These are phyloP conservation scores for Tubosaeta sp. DNA, from an alignment of 768 basidiomycete genomes.

Conservation along the genomic window DNA sequence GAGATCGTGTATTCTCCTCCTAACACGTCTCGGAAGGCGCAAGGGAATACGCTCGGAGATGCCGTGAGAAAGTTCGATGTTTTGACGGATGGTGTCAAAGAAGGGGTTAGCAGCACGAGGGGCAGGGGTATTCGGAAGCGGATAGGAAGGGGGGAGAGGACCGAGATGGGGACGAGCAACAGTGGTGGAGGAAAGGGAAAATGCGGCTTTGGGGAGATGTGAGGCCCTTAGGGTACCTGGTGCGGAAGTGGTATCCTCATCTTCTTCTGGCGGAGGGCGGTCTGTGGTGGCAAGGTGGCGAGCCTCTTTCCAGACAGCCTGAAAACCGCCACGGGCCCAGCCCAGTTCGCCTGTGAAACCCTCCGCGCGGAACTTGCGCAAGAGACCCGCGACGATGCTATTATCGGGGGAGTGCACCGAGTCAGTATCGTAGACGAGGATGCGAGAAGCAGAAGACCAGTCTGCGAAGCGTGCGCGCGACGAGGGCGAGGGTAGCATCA, in stretches of 20 bases:
- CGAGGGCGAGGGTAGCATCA: conserved; percentile 68
- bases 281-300: conserved; percentile 50
- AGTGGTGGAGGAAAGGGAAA: conserved; percentile 47
- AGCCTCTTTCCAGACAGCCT: conserved; percentile 56
- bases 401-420: conserved; percentile 54
- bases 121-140: conserved; percentile 16
- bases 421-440: conserved; percentile 87
- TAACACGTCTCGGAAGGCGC: conserved; percentile 44
- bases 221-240: conserved; percentile 45
- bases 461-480: conserved; percentile 56
- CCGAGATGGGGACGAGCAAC: conserved; percentile 16
- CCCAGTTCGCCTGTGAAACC: conserved; percentile 59
- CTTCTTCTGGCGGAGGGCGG: conserved; percentile 46
- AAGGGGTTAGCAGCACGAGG: conserved; percentile 68
- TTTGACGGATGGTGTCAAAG: conserved; percentile 91
- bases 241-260: conserved; percentile 36
- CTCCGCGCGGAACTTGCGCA: conserved; percentile 68
- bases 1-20: conserved; percentile 62
- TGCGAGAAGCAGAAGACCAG: conserved; percentile 56
- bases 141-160: not conserved
- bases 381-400: conserved; percentile 65
- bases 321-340: conserved; percentile 84
- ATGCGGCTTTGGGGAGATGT: conserved; percentile 61
- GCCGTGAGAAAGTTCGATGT: conserved; percentile 70
- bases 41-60: conserved; percentile 83